Percentiles rank a stretch among this genome's conserved stretches.
phyloP scores from a whole-genome alignment of 129 eudicot genomes.

The Saussurea involucrata region DNA sequence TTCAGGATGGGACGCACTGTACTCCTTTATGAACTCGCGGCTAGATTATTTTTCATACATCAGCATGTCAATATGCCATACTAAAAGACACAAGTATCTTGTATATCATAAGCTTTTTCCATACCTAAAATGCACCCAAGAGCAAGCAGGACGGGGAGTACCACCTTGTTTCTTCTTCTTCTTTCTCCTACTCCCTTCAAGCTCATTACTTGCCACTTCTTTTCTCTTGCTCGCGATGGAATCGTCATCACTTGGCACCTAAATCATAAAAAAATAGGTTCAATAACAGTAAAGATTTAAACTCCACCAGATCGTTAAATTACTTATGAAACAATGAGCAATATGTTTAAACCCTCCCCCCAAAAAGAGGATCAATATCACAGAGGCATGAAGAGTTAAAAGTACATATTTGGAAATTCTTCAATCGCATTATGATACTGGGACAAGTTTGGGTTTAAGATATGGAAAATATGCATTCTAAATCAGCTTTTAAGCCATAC shows the following conservation, averaged over 20 bases:
- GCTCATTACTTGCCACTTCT: constrained; percentile 43
- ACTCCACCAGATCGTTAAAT: not conserved
- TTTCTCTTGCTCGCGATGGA: constrained; percentile 44
- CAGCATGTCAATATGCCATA: constrained; percentile 11
- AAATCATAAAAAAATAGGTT: not conserved
- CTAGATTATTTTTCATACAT: constrained; percentile 30
- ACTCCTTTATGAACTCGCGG: constrained; percentile 81
- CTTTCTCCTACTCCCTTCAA: constrained; percentile 49
- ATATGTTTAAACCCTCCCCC: not conserved
- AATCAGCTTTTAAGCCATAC: constrained; percentile 3
- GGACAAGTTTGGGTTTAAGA: not conserved
- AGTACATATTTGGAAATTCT: not conserved
- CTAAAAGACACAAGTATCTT: not conserved
- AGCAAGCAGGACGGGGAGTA: constrained; percentile 79
- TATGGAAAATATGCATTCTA: not conserved
- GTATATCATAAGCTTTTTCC: not conserved
- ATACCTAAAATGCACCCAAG: constrained; percentile 88
- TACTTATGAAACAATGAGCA: constrained; percentile 1
- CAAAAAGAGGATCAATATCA: not conserved
- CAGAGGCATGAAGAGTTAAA: not conserved
- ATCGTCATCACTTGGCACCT: constrained; percentile 55
- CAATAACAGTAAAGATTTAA: not conserved
- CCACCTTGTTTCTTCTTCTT: constrained; percentile 63
- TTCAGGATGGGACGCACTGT: constrained; percentile 85
- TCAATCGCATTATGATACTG: not conserved